A percentile compares a stretch with the other conserved stretches of the same genome.
Conservation (phyloP, 106 monocot species). For the Dioscorea dumetorum region DNA sequence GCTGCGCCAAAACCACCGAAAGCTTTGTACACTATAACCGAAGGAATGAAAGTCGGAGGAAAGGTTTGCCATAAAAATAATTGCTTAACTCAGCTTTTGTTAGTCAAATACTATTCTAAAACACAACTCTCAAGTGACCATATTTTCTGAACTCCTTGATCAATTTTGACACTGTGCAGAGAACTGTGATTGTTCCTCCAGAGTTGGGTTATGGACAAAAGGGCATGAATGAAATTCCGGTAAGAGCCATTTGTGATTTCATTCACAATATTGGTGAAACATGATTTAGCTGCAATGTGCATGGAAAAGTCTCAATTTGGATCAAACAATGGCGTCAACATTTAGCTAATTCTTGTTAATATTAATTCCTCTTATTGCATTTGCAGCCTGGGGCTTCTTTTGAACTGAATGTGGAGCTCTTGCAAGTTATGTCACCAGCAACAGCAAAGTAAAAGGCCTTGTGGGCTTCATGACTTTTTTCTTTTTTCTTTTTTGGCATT, state of each 20-base stretch:
- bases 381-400: conserved; percentile 84
- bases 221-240: conserved; percentile 90
- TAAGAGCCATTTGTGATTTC: conserved; percentile 11
- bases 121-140: background rate
- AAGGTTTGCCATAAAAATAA: conserved; percentile 39
- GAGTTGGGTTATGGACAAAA: conserved; percentile 77
- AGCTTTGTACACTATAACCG: conserved; percentile 68
- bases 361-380: background rate
- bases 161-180: conserved; percentile 29
- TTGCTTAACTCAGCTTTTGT: background rate
- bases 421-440: conserved; percentile 43
- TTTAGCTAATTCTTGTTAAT: background rate
- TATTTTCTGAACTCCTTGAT: background rate
- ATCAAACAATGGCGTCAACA: background rate
- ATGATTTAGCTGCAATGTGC: too few species aligned
- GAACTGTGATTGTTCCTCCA: conserved; percentile 78
- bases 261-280: too few species aligned
- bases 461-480: too few species aligned
- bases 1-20: conserved; percentile 89
- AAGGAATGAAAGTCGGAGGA: conserved; percentile 93
- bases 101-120: background rate
- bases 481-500: too few species aligned
- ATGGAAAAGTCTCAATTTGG: background rate
- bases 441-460: conserved; percentile 23
- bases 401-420: conserved; percentile 82